Percentiles rank a stretch among this genome's conserved stretches.
phyloP scores from a whole-genome alignment of 2,329 filamentous ascomycete genomes.

The Penicillium digitatum region DNA sequence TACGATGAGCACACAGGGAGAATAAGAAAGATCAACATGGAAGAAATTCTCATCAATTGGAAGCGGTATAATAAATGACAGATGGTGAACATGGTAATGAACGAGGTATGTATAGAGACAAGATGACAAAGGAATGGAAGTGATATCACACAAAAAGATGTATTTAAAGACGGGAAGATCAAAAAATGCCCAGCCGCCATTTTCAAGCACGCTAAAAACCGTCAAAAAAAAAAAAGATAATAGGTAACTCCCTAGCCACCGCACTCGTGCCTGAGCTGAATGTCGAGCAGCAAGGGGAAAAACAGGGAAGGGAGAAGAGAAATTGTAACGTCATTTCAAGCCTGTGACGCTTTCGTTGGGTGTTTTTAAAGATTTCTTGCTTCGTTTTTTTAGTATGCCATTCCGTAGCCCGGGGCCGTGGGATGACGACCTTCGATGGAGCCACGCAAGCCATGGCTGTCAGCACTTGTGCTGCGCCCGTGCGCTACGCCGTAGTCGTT shows the following conservation, averaged over 20 bases:
- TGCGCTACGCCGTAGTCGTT: slow-evolving; percentile 29
- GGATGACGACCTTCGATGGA: slow-evolving; percentile 33
- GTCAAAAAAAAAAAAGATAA: slow-evolving; percentile 10
- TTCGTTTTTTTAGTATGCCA: slow-evolving; percentile 28
- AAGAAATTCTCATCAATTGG: slow-evolving; percentile 1
- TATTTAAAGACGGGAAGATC: slow-evolving; percentile 2
- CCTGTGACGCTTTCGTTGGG: slow-evolving; percentile 1
- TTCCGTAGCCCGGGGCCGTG: slow-evolving; percentile 33
- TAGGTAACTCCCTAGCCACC: slow-evolving; percentile 2
- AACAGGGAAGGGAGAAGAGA: background rate
- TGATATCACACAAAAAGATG: slow-evolving; percentile 12
- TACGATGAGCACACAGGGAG: background rate
- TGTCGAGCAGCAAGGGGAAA: background rate
- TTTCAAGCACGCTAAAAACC: slow-evolving; percentile 12
- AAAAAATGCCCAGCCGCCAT: slow-evolving; percentile 3
- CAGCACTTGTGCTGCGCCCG: slow-evolving; percentile 26
- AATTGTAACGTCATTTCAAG: background rate
- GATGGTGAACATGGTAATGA: slow-evolving; percentile 5
- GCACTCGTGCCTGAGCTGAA: background rate
- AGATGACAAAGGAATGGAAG: slow-evolving; percentile 5
- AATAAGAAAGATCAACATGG: background rate
- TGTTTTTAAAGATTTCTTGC: background rate
- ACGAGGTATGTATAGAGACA: slow-evolving; percentile 10
- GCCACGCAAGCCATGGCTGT: slow-evolving; percentile 23
- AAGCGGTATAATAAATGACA: slow-evolving; percentile 7